Conservation (phyloP, 306 rosid genomes). For the Benincasa hispida region DNA sequence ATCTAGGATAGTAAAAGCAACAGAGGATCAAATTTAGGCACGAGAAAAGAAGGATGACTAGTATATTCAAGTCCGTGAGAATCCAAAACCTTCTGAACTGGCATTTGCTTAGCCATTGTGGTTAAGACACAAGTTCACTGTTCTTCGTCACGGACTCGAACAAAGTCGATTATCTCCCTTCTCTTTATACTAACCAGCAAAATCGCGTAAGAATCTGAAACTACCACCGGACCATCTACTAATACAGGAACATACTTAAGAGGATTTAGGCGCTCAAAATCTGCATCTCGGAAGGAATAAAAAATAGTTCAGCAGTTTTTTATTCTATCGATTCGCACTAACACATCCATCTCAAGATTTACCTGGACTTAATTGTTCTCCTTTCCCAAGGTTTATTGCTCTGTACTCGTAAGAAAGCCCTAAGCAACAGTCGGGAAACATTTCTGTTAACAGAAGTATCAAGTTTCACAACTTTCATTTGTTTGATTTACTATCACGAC, state of each 20-base stretch:
- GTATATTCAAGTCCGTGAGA: neutral
- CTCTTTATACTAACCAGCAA: constrained; percentile 23
- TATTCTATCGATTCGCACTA: constrained; percentile 4
- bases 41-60: neutral
- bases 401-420: constrained; percentile 33
- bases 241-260: constrained; percentile 36
- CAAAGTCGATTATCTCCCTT: neutral
- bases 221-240: constrained; percentile 28
- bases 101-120: neutral
- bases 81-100: neutral
- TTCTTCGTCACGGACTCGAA: neutral
- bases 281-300: constrained; percentile 16
- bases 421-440: constrained; percentile 4
- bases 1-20: neutral
- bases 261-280: constrained; percentile 34
- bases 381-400: constrained; percentile 22
- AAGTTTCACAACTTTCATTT: neutral
- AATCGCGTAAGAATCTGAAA: constrained; percentile 39
- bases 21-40: neutral
- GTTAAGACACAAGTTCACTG: neutral
- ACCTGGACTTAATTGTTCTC: constrained; percentile 40
- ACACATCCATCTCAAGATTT: constrained; percentile 4
- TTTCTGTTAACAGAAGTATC: neutral
- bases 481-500: neutral
- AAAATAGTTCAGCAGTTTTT: neutral